phyloP scores from a whole-genome alignment of 305 asterid genomes.

The Fraxinus sp. region DNA sequence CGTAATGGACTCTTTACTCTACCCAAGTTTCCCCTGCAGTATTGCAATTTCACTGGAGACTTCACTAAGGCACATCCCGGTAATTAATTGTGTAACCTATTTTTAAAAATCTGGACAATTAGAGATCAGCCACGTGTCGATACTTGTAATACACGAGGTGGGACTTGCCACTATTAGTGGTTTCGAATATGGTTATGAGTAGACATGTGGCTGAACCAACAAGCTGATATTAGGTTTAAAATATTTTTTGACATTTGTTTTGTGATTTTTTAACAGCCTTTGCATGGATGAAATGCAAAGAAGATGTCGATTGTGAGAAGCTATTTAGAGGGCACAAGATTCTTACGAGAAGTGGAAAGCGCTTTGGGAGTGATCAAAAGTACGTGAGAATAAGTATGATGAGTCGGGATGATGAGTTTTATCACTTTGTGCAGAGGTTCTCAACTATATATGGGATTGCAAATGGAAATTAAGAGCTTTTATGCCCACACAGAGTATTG shows the following conservation, averaged over 20 bases:
- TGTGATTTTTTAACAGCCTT: constrained; percentile 44
- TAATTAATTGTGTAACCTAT: constrained; percentile 20
- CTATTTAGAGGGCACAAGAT: constrained; percentile 50
- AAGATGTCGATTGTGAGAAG: constrained; percentile 47
- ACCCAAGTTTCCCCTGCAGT: constrained; percentile 44
- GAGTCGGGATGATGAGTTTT: constrained; percentile 58
- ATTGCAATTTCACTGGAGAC: constrained; percentile 48
- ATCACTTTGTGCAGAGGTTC: constrained; percentile 59
- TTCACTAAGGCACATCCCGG: constrained; percentile 54
- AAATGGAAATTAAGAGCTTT: not conserved
- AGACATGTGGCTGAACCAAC: not conserved
- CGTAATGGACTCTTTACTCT: constrained; percentile 32
- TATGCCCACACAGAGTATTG: not conserved
- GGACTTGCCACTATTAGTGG: not conserved
- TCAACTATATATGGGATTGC: constrained; percentile 32
- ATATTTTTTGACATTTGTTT: not conserved
- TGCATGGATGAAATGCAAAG: constrained; percentile 76
- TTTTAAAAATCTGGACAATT: not conserved
- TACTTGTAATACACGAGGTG: not conserved
- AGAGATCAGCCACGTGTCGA: not conserved
- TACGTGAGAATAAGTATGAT: constrained; percentile 74
- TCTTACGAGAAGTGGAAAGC: constrained; percentile 52
- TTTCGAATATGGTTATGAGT: not conserved
- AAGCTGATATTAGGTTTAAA: not conserved
- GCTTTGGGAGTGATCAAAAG: constrained; percentile 51